Conservation (phyloP, 1,139 yeast species). For the Sugiyamaella sp. region DNA sequence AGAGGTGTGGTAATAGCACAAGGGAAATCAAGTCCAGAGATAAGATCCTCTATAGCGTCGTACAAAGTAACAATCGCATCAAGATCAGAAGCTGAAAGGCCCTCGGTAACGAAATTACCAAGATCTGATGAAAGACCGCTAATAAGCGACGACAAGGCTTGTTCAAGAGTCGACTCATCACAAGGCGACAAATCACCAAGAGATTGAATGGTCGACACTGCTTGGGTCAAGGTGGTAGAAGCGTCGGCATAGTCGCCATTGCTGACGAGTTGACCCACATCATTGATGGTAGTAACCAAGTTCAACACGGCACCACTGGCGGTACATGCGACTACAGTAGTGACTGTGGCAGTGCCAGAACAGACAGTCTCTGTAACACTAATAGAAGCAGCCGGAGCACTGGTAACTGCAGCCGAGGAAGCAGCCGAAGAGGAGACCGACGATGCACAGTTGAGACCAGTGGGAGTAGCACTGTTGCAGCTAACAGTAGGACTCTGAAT, state of each 20-base stretch:
- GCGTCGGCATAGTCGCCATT: constrained; percentile 1
- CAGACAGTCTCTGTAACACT: background rate
- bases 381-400: background rate
- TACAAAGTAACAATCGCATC: constrained; percentile 5
- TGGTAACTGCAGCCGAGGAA: background rate
- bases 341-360: background rate
- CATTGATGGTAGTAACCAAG: background rate
- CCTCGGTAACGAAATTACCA: background rate
- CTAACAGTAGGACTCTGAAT: constrained; percentile 3
- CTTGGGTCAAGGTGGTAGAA: background rate
- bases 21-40: constrained; percentile 6
- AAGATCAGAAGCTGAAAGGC: constrained; percentile 3
- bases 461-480: background rate
- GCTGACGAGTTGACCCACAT: background rate
- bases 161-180: background rate
- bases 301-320: background rate
- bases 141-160: background rate
- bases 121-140: constrained; percentile 2
- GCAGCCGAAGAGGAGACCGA: background rate
- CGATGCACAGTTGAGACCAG: constrained; percentile 2
- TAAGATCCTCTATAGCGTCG: constrained; percentile 6
- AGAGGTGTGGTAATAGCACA: constrained; percentile 1
- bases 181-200: background rate
- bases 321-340: background rate
- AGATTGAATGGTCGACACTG: background rate